Percentiles rank a stretch among this genome's conserved stretches.
These are phyloP conservation scores for Erysiphe pulchra DNA, from an alignment of 2,329 filamentous ascomycete genomes.

Conservation along the genomic window DNA sequence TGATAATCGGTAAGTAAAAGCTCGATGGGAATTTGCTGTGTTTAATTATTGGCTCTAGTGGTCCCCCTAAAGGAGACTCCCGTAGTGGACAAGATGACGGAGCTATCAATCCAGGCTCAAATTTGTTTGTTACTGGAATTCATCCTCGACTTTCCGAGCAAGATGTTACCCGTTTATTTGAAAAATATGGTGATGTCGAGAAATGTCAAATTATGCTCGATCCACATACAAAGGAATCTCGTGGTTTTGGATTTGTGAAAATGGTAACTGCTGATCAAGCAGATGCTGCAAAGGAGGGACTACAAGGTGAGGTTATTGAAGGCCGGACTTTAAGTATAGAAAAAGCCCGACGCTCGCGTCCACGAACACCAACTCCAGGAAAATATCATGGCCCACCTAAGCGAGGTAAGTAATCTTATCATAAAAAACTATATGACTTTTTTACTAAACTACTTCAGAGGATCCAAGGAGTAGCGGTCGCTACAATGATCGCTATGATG, in stretches of 20 bases:
- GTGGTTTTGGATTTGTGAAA: constrained; percentile 97
- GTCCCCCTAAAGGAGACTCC: constrained; percentile 24
- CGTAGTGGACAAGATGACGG: constrained; percentile 37
- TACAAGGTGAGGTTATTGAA: constrained; percentile 87
- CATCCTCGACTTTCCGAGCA: constrained; percentile 74
- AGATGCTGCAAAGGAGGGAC: constrained; percentile 84
- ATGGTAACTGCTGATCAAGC: constrained; percentile 91
- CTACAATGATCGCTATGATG: constrained; percentile 15
- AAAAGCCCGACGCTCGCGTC: constrained; percentile 86
- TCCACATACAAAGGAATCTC: constrained; percentile 93
- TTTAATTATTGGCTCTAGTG: constrained; percentile 10
- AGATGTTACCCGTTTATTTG: constrained; percentile 83
- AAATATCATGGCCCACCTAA: constrained; percentile 99
- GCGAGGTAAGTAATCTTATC: constrained; percentile 44
- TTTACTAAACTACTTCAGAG: constrained; percentile 15
- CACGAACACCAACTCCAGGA: constrained; percentile 86
- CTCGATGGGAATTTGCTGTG: not conserved
- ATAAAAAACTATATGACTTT: constrained; percentile 14
- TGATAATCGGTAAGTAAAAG: constrained; percentile 18
- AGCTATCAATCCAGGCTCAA: constrained; percentile 78
- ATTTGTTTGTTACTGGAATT: constrained; percentile 96
- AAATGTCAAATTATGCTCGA: constrained; percentile 99
- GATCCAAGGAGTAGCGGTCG: constrained; percentile 23
- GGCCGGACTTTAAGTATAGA: constrained; percentile 93
- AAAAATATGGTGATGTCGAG: constrained; percentile 96